Base-by-base conservation (phyloP, 2,329 filamentous ascomycete genomes). In the Dothistroma septosporum region DNA sequence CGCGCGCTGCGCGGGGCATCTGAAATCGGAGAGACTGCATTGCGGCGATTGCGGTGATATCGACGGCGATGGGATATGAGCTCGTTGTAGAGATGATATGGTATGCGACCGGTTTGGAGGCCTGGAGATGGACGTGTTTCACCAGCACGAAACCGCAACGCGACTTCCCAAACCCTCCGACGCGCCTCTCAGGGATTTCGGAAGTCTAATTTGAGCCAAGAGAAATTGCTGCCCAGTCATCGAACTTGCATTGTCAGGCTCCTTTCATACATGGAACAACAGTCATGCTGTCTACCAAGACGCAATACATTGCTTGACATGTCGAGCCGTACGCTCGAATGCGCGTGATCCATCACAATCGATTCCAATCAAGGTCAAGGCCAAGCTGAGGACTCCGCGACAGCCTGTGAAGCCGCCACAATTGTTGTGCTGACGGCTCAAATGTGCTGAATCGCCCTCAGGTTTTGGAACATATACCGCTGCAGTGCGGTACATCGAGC, bases 11-110 rank as follows among this genome's bases (percentile, higher is more conserved):
- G 77, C 72, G 75, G 78, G 74, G 80, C 78, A 73, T 77, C 77
- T 73, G 78, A 75, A 70, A 68, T 76, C 78, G 78, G 77, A 77
- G 68, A 77, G 80, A 76, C 76, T 81, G 78, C 79, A 83, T 72
- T 35, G 68, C 68, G 62, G 63, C 64, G 58, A 53, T 24, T 54
- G 49, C 58, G 22, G 55, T 48, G 37, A 21, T 58, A 44, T 59
- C 47, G 48, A 53, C 46, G 35, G 56, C 21, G 56, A 53, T 55
- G 55, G 46, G 28, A 35, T 50, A 11, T 53, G 53, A 46, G 48
- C 48, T 33, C 33, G 54, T 41, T 58, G 35, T 28, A 19, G 35
- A 33, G 11, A 14, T 16, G 11, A 6, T 4, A n/a, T 4, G 12
- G 22, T n/a, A 53, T 32, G 50, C 50, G 24, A 53, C 48, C 28